phyloP scores from a whole-genome alignment of 306 rosid species.

The Castanospermum australe region DNA sequence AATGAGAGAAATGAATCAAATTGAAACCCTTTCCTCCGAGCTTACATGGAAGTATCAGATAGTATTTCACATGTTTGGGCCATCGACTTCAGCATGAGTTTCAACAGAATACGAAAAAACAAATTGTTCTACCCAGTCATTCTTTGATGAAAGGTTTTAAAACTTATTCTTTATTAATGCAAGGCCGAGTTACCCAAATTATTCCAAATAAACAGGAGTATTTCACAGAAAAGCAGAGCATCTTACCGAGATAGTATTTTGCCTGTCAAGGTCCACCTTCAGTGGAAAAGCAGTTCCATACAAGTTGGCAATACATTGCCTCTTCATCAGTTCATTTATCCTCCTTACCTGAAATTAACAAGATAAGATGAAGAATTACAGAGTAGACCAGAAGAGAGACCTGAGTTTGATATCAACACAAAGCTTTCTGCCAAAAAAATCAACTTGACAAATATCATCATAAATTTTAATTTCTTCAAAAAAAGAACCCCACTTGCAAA shows the following conservation, averaged over 20 bases:
- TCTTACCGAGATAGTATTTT: conserved; percentile 82
- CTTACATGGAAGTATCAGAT: too few species aligned
- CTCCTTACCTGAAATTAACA: conserved; percentile 43
- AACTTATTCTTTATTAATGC: too few species aligned
- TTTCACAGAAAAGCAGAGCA: background rate
- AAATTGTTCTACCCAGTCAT: too few species aligned
- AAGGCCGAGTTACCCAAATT: too few species aligned
- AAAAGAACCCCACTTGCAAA: background rate
- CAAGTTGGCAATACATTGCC: conserved; percentile 60
- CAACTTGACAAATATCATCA: background rate
- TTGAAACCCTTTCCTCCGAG: background rate
- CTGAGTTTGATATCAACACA: background rate
- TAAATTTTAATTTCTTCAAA: background rate
- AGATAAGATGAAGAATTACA: background rate
- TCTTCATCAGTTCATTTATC: conserved; percentile 59
- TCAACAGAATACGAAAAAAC: too few species aligned
- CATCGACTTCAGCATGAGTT: too few species aligned
- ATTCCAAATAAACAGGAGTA: background rate
- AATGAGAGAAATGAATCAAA: too few species aligned
- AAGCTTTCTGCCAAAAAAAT: conserved; percentile 2
- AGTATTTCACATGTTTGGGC: too few species aligned
- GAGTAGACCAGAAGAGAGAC: background rate
- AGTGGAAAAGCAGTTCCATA: conserved; percentile 87
- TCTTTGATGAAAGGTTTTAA: too few species aligned
- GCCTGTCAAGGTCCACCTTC: conserved; percentile 82